Conservation (phyloP, 1,284 basidiomycete species). For the Athelia sp. region DNA sequence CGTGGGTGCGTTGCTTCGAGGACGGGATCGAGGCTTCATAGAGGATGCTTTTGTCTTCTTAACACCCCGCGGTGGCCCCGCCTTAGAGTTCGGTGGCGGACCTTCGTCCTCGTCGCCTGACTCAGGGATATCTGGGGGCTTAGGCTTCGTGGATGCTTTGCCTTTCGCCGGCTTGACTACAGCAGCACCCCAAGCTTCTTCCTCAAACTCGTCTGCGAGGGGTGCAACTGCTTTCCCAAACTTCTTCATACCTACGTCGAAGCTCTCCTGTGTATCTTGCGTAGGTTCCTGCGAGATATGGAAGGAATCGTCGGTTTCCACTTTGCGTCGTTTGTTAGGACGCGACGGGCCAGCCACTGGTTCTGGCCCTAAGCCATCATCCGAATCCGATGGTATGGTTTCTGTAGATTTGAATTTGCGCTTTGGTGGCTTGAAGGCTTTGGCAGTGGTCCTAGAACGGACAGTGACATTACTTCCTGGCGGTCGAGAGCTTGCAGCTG, state of each 20-base stretch:
- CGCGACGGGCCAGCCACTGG: background rate
- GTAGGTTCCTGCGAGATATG: background rate
- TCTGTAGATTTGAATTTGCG: background rate
- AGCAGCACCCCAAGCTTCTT: background rate
- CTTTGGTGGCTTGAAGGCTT: background rate
- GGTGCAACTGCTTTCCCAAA: background rate
- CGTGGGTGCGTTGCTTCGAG: no score
- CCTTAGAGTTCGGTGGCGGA: slow-evolving; percentile 8
- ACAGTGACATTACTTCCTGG: background rate
- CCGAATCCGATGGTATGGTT: background rate
- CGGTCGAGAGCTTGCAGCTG: background rate
- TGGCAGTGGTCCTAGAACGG: background rate
- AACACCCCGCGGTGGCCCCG: slow-evolving; percentile 21
- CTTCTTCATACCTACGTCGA: background rate
- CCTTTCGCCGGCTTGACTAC: background rate
- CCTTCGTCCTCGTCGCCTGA: background rate
- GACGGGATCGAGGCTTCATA: background rate
- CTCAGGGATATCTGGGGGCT: no score
- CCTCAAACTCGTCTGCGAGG: background rate
- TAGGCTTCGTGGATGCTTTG: background rate
- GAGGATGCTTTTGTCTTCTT: slow-evolving; percentile 5
- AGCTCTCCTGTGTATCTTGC: background rate
- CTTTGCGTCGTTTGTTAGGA: background rate
- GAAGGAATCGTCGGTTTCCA: background rate
- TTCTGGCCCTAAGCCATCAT: background rate